A percentile compares a stretch with the other conserved stretches of the same genome.
Evolutionary conservation across 352 stramenopile species (phyloP).

Genomic region (Globisporangium cystogenes): DNA sequence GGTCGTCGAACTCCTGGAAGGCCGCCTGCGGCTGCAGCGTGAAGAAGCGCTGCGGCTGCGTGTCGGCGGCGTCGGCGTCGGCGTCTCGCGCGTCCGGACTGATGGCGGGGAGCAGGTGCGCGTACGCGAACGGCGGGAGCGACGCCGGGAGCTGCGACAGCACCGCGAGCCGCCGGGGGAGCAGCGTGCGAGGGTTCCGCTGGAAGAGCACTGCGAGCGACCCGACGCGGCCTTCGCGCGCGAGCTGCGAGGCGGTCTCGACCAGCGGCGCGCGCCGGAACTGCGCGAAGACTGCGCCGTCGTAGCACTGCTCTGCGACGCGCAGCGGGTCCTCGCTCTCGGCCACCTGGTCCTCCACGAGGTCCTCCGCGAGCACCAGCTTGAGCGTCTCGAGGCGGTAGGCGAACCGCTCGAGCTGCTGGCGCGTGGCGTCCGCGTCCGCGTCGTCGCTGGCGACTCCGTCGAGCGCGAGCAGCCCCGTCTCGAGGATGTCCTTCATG

Average conservation of each 20-base stretch:
- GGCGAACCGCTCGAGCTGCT: constrained; percentile 22
- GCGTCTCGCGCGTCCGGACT: constrained; percentile 16
- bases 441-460: constrained; percentile 5
- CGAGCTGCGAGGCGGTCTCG: constrained; percentile 33
- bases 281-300: constrained; percentile 26
- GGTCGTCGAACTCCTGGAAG: constrained; percentile 3
- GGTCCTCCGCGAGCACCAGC: constrained; percentile 32
- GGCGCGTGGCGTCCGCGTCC: constrained; percentile 2
- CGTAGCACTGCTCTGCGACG: constrained; percentile 29
- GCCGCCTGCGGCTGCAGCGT: constrained; percentile 17
- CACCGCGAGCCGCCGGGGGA: constrained; percentile 40
- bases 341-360: constrained; percentile 23
- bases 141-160: constrained; percentile 38
- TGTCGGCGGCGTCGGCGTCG: too few relatives aligned
- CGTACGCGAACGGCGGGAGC: constrained; percentile 31
- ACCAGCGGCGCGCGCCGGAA: constrained; percentile 32
- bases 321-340: constrained; percentile 17
- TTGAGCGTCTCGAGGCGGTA: constrained; percentile 52
- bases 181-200: constrained; percentile 45
- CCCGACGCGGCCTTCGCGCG: constrained; percentile 35
- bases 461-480: constrained; percentile 27
- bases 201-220: constrained; percentile 40
- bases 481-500: constrained; percentile 61
- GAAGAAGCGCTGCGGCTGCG: constrained; percentile 41
- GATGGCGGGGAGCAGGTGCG: constrained; percentile 43